Conservation (phyloP, 2,329 filamentous ascomycete genomes). For the Phoma sp. region DNA sequence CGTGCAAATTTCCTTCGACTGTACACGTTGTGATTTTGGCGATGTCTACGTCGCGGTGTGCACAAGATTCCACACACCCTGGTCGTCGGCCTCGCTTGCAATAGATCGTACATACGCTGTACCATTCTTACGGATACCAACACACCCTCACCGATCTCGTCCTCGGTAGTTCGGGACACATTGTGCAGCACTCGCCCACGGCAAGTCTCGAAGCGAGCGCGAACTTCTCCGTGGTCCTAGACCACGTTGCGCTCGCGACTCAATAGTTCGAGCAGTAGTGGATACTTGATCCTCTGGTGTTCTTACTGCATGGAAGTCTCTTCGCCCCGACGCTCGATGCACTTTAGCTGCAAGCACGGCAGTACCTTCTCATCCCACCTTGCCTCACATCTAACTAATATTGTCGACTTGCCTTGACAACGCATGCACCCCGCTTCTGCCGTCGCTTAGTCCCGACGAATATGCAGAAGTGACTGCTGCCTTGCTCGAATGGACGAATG, state of each 20-base stretch:
- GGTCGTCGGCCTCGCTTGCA: not conserved
- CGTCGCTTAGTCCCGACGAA: not conserved
- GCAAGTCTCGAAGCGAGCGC: not conserved
- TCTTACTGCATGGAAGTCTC: not conserved
- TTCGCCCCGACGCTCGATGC: slow-evolving; percentile 8
- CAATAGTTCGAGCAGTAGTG: not conserved
- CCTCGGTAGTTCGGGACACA: too few species aligned
- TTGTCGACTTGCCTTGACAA: slow-evolving; percentile 1
- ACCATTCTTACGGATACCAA: not conserved
- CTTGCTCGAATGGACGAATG: slow-evolving; percentile 1
- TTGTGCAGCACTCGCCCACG: too few species aligned
- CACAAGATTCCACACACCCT: not conserved
- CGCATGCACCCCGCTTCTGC: slow-evolving; percentile 11
- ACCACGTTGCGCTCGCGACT: not conserved
- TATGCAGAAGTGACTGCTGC: slow-evolving; percentile 2
- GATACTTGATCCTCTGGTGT: not conserved
- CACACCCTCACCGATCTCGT: not conserved
- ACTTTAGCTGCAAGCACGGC: slow-evolving; percentile 8
- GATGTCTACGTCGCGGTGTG: too few species aligned
- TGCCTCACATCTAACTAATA: not conserved
- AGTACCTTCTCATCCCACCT: slow-evolving; percentile 1
- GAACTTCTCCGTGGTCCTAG: not conserved
- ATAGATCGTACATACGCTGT: not conserved
- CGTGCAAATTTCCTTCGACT: too few species aligned
- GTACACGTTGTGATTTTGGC: too few species aligned